Conservation (phyloP, 345 rosid species). For the Salix dunnii region DNA sequence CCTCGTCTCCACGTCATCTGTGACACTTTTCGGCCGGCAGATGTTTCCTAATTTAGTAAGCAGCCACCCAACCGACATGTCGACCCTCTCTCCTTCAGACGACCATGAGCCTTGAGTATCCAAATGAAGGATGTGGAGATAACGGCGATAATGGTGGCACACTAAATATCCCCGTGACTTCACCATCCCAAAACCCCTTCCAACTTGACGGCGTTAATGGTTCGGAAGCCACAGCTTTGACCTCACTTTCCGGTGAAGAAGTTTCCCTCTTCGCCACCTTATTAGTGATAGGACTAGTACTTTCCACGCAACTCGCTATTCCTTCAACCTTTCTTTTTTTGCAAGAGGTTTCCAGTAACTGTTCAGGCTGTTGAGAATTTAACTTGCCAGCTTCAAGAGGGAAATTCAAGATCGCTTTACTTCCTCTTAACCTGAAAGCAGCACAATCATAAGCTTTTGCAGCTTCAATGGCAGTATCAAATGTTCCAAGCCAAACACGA, state of each 20-base stretch:
- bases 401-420: conserved; percentile 85
- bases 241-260: conserved; percentile 16
- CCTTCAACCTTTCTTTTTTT: conserved; percentile 41
- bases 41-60: neutral
- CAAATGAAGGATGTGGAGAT: conserved; percentile 54
- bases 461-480: conserved; percentile 75
- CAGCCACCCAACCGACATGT: neutral
- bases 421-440: conserved; percentile 76
- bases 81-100: conserved; percentile 14
- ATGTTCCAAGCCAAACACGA: conserved; percentile 89
- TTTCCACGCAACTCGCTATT: neutral
- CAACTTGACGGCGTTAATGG: conserved; percentile 93
- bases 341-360: neutral
- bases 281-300: neutral
- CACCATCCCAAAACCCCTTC: conserved; percentile 78
- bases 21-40: conserved; percentile 6
- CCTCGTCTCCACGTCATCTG: neutral
- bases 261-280: conserved; percentile 13
- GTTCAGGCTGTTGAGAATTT: conserved; percentile 5
- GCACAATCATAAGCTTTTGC: conserved; percentile 88
- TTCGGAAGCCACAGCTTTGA: conserved; percentile 15
- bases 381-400: conserved; percentile 63
- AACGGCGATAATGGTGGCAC: conserved; percentile 83
- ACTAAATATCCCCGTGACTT: conserved; percentile 56
- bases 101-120: conserved; percentile 38